Evolutionary conservation across 1,284 basidiomycete species (phyloP).

Genomic region (Tilletia caries): DNA sequence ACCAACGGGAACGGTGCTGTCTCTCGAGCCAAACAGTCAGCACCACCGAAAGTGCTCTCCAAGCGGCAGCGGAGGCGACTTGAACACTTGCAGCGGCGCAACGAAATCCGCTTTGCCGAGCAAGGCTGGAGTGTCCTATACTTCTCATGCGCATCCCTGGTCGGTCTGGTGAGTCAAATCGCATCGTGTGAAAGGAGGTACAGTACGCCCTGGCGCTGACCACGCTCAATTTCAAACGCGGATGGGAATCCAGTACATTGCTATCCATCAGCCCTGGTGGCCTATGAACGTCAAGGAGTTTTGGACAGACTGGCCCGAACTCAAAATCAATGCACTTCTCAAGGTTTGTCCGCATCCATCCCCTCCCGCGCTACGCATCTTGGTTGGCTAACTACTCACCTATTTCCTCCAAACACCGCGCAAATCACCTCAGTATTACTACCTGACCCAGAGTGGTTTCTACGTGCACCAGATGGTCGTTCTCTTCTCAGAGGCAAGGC

Average conservation of each 20-base stretch:
- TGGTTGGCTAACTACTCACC: background rate
- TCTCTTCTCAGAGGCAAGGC: slow-evolving; percentile 81
- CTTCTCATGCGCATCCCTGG: slow-evolving; percentile 69
- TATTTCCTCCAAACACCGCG: background rate
- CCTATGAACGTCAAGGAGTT: slow-evolving; percentile 67
- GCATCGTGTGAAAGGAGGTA: slow-evolving; percentile 10
- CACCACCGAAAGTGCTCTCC: background rate
- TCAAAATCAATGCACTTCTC: slow-evolving; percentile 69
- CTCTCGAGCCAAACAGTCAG: too few species aligned
- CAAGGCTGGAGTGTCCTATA: slow-evolving; percentile 87
- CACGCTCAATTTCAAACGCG: background rate
- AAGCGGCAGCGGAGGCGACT: background rate
- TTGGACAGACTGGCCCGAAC: slow-evolving; percentile 80
- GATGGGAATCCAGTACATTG: slow-evolving; percentile 65
- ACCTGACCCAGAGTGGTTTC: slow-evolving; percentile 85
- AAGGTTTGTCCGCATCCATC: slow-evolving; percentile 57
- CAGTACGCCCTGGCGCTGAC: background rate
- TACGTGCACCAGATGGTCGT: slow-evolving; percentile 89
- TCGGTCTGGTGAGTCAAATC: slow-evolving; percentile 71
- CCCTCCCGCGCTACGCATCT: background rate
- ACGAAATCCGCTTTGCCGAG: slow-evolving; percentile 80
- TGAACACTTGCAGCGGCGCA: slow-evolving; percentile 36
- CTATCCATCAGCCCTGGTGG: slow-evolving; percentile 68
- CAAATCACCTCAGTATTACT: slow-evolving; percentile 28
- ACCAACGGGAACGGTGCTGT: slow-evolving; percentile 4